Percentiles rank a stretch among this genome's conserved stretches.
Evolutionary conservation across 2,329 filamentous ascomycete species (phyloP).

Genomic region (Pyricularia pennisetigena): DNA sequence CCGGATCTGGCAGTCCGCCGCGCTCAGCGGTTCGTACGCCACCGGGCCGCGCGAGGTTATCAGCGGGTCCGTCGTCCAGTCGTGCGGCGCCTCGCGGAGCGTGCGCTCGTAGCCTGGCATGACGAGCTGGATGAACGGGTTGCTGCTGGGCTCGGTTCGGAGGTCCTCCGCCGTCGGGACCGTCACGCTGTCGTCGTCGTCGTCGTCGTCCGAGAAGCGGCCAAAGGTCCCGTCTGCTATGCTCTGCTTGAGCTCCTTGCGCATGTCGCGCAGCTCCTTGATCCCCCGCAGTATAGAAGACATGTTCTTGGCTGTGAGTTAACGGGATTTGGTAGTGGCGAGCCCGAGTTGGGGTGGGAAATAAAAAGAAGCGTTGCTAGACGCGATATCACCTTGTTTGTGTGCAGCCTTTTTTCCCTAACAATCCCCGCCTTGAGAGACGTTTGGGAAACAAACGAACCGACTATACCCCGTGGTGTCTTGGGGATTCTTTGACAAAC

Average conservation of each 20-base stretch:
- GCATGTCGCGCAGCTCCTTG: conserved; percentile 1
- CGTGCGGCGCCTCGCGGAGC: not conserved
- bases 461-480: not conserved
- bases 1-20: conserved; percentile 2
- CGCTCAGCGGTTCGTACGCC: not conserved
- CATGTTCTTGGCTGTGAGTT: not conserved
- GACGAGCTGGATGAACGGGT: not conserved
- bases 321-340: not conserved
- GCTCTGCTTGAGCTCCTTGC: not conserved
- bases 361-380: not conserved
- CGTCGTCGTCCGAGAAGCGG: not conserved
- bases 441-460: not conserved
- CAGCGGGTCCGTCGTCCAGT: not conserved
- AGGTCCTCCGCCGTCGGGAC: not conserved
- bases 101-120: not conserved
- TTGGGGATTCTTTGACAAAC: not conserved
- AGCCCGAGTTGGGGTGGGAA: not conserved
- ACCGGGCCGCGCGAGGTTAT: not conserved
- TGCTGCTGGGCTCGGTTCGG: not conserved
- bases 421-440: not conserved
- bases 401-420: not conserved
- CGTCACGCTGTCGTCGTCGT: not conserved
- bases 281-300: not conserved
- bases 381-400: not conserved
- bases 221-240: conserved; percentile 1